A percentile compares a stretch with the other conserved stretches of the same genome.
phyloP scores from a whole-genome alignment of 1,139 yeast species.

The Meyerozyma carpophila region DNA sequence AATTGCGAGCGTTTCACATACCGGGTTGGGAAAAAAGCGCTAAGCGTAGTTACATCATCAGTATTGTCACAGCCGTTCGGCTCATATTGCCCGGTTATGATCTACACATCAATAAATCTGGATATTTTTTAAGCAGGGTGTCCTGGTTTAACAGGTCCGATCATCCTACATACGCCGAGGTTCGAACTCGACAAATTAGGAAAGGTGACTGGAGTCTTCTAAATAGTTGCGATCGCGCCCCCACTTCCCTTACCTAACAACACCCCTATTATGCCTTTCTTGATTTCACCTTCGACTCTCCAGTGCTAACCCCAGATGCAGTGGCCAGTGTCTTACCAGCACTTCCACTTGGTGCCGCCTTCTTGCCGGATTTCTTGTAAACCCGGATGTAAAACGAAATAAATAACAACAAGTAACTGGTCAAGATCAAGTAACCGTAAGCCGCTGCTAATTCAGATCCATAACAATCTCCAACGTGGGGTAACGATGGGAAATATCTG shows the following conservation, averaged over 20 bases:
- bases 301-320: conserved; percentile 19
- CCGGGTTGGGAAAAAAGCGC: no score
- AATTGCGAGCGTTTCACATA: no score
- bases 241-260: background rate
- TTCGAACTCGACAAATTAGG: no score
- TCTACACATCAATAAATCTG: no score
- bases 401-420: conserved; percentile 85
- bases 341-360: conserved; percentile 9
- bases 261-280: conserved; percentile 33
- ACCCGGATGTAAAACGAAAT: conserved; percentile 90
- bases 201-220: no score
- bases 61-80: no score
- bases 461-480: conserved; percentile 82
- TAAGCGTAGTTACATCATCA: no score
- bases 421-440: conserved; percentile 82
- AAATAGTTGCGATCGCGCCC: no score
- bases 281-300: conserved; percentile 32
- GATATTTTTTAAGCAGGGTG: no score
- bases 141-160: no score
- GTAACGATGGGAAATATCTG: conserved; percentile 56
- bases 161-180: no score
- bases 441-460: conserved; percentile 93
- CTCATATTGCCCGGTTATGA: no score
- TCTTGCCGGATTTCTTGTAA: conserved; percentile 51
- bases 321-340: conserved; percentile 6